Percentiles rank a stretch among this genome's conserved stretches.
These are phyloP conservation scores for Naganishia onofrii DNA, from an alignment of 768 basidiomycete species.

Conservation along the genomic window DNA sequence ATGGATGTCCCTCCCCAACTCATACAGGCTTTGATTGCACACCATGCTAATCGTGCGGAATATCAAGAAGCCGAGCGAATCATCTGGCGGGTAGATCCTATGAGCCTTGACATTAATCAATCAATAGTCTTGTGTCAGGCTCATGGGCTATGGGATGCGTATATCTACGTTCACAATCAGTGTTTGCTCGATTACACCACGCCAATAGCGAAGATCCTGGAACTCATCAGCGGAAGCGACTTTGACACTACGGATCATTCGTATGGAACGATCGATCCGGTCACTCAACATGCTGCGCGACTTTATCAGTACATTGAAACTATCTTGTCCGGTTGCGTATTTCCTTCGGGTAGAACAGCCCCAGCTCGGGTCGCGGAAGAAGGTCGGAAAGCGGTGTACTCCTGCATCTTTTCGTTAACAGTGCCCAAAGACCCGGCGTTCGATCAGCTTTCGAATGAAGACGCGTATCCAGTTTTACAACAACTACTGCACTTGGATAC, in stretches of 20 bases:
- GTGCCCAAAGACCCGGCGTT: neutral
- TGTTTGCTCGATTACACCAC: constrained; percentile 84
- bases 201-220: constrained; percentile 79
- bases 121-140: constrained; percentile 79
- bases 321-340: constrained; percentile 74
- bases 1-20: constrained; percentile 78
- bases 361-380: constrained; percentile 62
- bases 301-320: constrained; percentile 83
- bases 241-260: constrained; percentile 50
- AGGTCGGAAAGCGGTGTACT: constrained; percentile 73
- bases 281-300: constrained; percentile 69
- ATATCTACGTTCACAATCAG: constrained; percentile 88
- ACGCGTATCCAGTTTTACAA: constrained; percentile 69
- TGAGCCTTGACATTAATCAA: constrained; percentile 88
- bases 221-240: constrained; percentile 65
- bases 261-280: constrained; percentile 61
- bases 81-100: constrained; percentile 94
- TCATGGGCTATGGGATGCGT: constrained; percentile 82
- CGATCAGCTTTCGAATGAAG: constrained; percentile 58
- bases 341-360: constrained; percentile 77
- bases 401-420: constrained; percentile 67
- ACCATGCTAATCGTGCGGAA: constrained; percentile 69
- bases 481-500: constrained; percentile 82
- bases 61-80: constrained; percentile 78
- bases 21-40: constrained; percentile 73